Base-by-base conservation (phyloP, 768 basidiomycete genomes). In the Lepiota brunneoincarnata region DNA sequence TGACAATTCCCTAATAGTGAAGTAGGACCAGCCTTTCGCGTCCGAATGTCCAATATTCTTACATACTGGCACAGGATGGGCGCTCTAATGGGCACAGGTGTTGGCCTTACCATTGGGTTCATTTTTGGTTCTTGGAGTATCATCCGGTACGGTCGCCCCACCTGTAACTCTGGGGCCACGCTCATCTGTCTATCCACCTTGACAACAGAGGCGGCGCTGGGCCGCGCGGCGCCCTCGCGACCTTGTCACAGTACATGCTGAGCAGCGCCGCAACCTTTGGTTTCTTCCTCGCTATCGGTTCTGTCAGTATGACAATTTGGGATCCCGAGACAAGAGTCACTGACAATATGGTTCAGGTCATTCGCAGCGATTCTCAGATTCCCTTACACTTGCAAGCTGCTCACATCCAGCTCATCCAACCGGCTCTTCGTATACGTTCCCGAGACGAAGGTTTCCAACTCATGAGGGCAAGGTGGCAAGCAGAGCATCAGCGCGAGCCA, bases 191-290 rank as follows among this genome's bases (percentile, higher is more conserved):
- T 40, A 14, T 41, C 41, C 38, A 46, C 23, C 28, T 23, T 41
- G 51, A 40, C 34, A 49, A 50, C 62, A 96, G 95, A 65, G 83
- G 83, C 60, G 96, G 96, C 40, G 86, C 91, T 6, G 97, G 97
- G 21, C 94, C 93, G 21, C 82, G 94, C 64, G 97, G 97, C 10
- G 74, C 84, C 46, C 75, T 98, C 21, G 87, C 92, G 3, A 97
- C 97, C 1, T 82, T 99, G 47, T 96, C 95, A 12, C 93, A 95
- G 63, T 98, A 98, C 70, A 99, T 99, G 97, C 82, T 98, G 24
- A 92, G 91, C 64, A 98, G 96, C 62, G 96, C 92, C 4, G 95
- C 95, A 6, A 97, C 96, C 0, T 98, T 99, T 69, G 88, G 87
- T 2, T 98, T 98, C 76, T 98, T 98, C 86, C 86, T 98, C 57